Base-by-base conservation (phyloP, 139 green algal species). In the Gonium pectorale region DNA sequence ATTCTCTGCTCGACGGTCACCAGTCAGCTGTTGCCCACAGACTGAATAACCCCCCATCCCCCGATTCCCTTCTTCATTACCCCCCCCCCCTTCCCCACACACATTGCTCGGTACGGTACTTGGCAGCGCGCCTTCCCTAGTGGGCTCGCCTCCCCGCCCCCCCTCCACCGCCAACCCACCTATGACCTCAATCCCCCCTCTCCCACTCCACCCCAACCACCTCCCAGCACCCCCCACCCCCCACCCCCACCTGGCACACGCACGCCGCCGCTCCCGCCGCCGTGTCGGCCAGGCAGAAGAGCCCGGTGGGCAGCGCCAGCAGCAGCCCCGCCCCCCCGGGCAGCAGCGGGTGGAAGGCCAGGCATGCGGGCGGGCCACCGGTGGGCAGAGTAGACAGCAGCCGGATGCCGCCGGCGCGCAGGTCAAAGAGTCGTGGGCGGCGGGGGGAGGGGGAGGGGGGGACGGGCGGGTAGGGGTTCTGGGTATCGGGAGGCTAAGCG, bases 271-370 rank as follows among this genome's bases (percentile, higher is more conserved):
- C 37, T 0, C 79, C 81, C 40, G 80, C 81, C 33, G 89, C 69
- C 3, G 89, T 87, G 77, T 98, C 95, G 3, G 81, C 87, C 27
- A 97, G 33, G 37, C 80, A 90, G 87, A 97, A 93, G 21, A 89
- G 59, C 6, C 95, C 96, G 0, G 44, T 64, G 8, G 88, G 49
- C 5, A 89, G 91, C 7, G 79, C 93, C 43, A 96, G 67, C 69
- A 97, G 88, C 64, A 98, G 83, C 26, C 85, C 91, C 67, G 79
- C n/a, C n/a, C n/a, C n/a, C n/a, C n/a, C 86, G 46, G 86, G 81
- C 75, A 96, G 87, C 72, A 89, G 86, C 43, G 96, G 96, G 81
- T 97, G 93, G 89, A 97, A 96, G 52, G 80, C 60, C 56, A 97
- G 90, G 69, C 88, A 43, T 15, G 67, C 67, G 35, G 87, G 69